Evolutionary conservation across 2,329 filamentous ascomycete genomes (phyloP), one percentile per base, ranked within the genome.

Genomic region (Pseudocercospora ulei): DNA sequence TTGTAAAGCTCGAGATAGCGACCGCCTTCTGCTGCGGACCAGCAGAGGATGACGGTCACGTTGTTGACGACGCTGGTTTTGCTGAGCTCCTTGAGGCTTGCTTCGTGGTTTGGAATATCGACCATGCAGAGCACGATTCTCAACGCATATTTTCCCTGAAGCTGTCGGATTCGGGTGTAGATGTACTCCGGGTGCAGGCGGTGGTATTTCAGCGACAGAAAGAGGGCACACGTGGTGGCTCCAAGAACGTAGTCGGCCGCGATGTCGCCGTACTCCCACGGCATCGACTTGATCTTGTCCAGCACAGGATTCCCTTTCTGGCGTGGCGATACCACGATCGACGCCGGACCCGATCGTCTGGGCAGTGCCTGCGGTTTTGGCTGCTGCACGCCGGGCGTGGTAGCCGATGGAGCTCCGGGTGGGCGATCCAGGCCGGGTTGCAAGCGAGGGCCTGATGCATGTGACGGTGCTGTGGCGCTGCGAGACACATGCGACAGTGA

Each of bases 231-330:
- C 4, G 87, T 93, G 0, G 86, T 93, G 26, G 74, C 59, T 0
- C 90, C 88, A 31, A 96, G 69, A 5, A 88, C 80, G 60, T 92
- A 98, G 64, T 98, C 90, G 19, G 88, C 84, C 1, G 82, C 80
- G n/a, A 94, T 94, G 56, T 96, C 88, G 46, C 84, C 87, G 62
- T 94, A 96, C 63, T 98, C 90, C 90, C 90, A 98, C 0, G 86
- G 75, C 42, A 92, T 71, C 1, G 81, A 78, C 44, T 80, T 79
- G 53, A 98, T 75, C 61, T 80, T 76, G 38, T 83, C 81, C 18
- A 98, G 67, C 34, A 96, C 82, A 0, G 90, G 90, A 54, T 98
- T 98, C 46, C 88, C 90, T 62, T 93, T 92, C 62, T 98, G 87
- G 25, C 87, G 78, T 9, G 84, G 80, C 22, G 87, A 95, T 18